Evolutionary conservation across 345 rosid species (phyloP), one percentile per base, ranked within the genome.

Genomic region (Populus nigra): DNA sequence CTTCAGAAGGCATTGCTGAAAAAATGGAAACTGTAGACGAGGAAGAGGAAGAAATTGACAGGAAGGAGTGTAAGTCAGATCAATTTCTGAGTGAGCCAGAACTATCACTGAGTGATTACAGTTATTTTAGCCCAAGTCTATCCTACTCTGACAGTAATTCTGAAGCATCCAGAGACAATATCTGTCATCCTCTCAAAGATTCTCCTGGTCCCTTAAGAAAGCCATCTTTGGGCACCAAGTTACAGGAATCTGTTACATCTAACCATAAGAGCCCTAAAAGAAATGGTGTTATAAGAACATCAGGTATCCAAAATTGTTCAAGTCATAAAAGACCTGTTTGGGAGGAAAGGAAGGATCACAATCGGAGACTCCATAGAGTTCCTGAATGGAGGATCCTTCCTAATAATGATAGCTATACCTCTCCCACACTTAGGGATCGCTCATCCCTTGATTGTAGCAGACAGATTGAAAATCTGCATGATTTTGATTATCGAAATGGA

Each of bases 61-160:
- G 72, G 77, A 79, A 55, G 78, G 72, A 75, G 43, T 73, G 80
- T 79, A 53, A 73, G 39, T 65, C 81, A 36, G 82, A 83, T 84
- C 70, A 83, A 61, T 81, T 71, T 78, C 70, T 79, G 69, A 43
- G 49, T 29, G 85, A 86, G 71, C 75, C 81, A 65, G 90, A 83
- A 81, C 61, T 83, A 78, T 86, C 91, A 81, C 83, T n/a, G 69
- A 81, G 84, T 62, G 85, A 84, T 67, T 78, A 11, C 70, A 81
- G 82, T 85, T 79, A 76, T 75, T 72, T 83, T 77, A 82, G 86
- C 80, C 85, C 80, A 66, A 71, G 82, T 70, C 57, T 85, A 57
- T 89, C 93, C 13, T 83, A 50, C 72, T 87, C 88, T 81, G 89
- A 35, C 76, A 85, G 85, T 50, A 85, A 81, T 62, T 77, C 73